phyloP scores from a whole-genome alignment of 2,329 filamentous ascomycete genomes.

The Colletotrichum sp. region DNA sequence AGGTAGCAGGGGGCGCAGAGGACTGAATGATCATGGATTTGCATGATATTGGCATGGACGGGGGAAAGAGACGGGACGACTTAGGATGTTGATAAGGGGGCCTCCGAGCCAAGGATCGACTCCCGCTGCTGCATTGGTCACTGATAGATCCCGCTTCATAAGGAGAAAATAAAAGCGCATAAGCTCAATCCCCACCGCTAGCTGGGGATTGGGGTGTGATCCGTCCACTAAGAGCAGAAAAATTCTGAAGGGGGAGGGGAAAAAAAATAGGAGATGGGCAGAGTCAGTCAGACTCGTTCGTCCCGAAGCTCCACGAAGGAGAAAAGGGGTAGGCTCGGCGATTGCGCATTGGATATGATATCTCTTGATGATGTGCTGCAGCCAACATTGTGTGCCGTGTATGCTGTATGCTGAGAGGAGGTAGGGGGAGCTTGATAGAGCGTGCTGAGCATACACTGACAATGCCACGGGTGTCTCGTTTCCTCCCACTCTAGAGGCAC shows the following conservation, averaged over 20 bases:
- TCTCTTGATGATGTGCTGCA: background rate
- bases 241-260: background rate
- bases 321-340: background rate
- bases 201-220: background rate
- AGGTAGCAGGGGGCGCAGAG: background rate
- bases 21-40: background rate
- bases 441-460: background rate
- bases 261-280: background rate
- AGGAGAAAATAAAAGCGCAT: background rate
- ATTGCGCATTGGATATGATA: background rate
- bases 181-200: background rate
- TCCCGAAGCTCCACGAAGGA: background rate
- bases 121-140: slow-evolving; percentile 8
- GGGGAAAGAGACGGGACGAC: slow-evolving; percentile 2
- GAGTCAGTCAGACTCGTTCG: background rate
- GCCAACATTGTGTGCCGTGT: background rate
- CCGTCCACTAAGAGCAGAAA: background rate
- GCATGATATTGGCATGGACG: background rate
- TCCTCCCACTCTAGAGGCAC: background rate
- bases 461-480: background rate
- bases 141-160: background rate
- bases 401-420: background rate
- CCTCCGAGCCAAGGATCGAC: slow-evolving; percentile 13
- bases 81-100: background rate
- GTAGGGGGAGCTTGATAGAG: background rate